phyloP scores from a whole-genome alignment of 768 basidiomycete species.

The Amanita subjunquillea region DNA sequence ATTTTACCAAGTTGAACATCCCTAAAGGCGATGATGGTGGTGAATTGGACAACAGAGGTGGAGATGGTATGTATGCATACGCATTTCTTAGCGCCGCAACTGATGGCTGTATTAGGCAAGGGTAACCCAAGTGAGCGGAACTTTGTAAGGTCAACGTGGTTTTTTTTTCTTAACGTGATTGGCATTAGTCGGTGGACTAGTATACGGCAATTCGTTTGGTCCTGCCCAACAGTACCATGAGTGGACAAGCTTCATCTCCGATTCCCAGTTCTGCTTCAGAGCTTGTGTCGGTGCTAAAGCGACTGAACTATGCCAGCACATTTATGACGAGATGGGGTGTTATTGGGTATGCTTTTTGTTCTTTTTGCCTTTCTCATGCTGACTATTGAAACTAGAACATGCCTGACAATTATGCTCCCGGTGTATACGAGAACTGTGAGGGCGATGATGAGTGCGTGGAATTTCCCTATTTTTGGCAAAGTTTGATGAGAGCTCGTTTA shows the following conservation, averaged over 20 bases:
- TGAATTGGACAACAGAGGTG: slow-evolving; percentile 67
- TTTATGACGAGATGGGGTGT: slow-evolving; percentile 63
- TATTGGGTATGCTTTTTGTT: slow-evolving; percentile 25
- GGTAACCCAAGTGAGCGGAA: slow-evolving; percentile 32
- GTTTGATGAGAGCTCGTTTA: slow-evolving; percentile 10
- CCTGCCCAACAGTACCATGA: slow-evolving; percentile 49
- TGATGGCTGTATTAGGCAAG: slow-evolving; percentile 16
- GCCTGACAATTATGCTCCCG: slow-evolving; percentile 54
- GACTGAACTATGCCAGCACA: slow-evolving; percentile 60
- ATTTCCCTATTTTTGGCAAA: neutral
- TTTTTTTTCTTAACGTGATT: neutral
- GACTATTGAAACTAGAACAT: slow-evolving; percentile 46
- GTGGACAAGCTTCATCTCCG: slow-evolving; percentile 81
- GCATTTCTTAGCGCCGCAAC: neutral
- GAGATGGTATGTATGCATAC: slow-evolving; percentile 30
- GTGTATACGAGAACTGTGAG: slow-evolving; percentile 56
- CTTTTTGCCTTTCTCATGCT: neutral
- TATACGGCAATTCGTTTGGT: slow-evolving; percentile 58
- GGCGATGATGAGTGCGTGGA: slow-evolving; percentile 39
- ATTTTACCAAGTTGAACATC: slow-evolving; percentile 63
- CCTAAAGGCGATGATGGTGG: slow-evolving; percentile 44
- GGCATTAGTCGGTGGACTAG: slow-evolving; percentile 50
- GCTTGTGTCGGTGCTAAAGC: slow-evolving; percentile 55
- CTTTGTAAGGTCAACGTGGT: slow-evolving; percentile 9
- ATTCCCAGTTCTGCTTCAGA: slow-evolving; percentile 59